Evolutionary conservation across 768 basidiomycete genomes (phyloP).

Genomic region (Rhodotorula kratochvilovae): DNA sequence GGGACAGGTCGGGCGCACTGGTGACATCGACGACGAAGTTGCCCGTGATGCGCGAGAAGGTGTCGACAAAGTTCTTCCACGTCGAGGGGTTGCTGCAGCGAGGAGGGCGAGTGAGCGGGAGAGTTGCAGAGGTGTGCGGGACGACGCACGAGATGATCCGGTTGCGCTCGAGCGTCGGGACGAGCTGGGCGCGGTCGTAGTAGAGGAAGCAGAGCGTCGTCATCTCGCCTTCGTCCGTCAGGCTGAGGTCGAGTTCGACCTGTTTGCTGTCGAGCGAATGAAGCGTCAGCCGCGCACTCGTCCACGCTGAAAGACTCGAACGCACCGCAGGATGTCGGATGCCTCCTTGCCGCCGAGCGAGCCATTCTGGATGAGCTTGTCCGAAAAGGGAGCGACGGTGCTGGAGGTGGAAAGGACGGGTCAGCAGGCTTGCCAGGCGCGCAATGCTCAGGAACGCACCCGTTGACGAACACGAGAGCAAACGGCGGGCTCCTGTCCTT

Average conservation of each 20-base stretch:
- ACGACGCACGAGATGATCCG: neutral
- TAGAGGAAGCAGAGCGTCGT: neutral
- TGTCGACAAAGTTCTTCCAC: neutral
- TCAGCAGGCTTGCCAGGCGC: too few relatives aligned
- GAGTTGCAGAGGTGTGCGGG: neutral
- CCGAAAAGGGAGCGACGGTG: neutral
- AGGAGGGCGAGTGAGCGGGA: neutral
- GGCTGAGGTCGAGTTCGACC: neutral
- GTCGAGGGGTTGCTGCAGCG: neutral
- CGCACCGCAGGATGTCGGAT: neutral
- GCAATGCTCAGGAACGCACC: neutral
- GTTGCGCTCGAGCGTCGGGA: neutral
- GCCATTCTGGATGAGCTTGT: neutral
- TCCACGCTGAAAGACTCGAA: fast-evolving
- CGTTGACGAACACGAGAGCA: neutral
- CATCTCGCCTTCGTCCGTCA: neutral
- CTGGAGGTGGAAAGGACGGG: neutral
- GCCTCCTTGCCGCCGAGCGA: neutral
- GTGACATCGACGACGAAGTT: neutral
- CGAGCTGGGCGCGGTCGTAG: neutral
- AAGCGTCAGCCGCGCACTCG: too few relatives aligned
- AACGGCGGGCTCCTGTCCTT: neutral
- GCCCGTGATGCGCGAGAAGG: neutral
- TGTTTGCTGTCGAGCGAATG: neutral
- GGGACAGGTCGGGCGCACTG: neutral